Evolutionary conservation across 345 rosid species (phyloP), one percentile per base, ranked within the genome.

Genomic region (Eucalyptus cloeziana): DNA sequence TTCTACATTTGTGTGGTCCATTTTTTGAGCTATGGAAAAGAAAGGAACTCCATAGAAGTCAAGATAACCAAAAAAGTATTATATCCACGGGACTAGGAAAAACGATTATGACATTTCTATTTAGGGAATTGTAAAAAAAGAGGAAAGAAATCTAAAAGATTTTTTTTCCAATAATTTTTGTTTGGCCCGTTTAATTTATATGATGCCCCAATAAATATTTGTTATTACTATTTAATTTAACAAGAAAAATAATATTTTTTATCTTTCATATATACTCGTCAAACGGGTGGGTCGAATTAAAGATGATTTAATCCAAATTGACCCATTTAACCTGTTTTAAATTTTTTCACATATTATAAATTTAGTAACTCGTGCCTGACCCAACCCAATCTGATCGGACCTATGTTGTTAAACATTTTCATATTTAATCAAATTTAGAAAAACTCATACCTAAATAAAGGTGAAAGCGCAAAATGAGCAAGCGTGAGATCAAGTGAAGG

Each of bases 321-420:
- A 56, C 3, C 4, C 30, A 22, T 4, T 8, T 56, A 56, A 56
- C 62, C 6, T 0, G 6, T 56, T 56, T 56, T 56, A 0, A 56
- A 22, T 56, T 22, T 56, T 56, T 56, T 56, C 62, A 56, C 9
- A 1, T 6, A 24, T 1, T 22, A 22, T 24, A 56, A 56, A 56
- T 56, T 24, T 56, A 56, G 13, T 56, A 56, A 56, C 62, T 56
- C 1, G 0, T 56, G 30, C 1, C 12, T 9, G 0, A 8, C 27
- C 27, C 5, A 56, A 22, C 5, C 27, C 25, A 56, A 22, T 22
- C 12, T 54, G 0, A 56, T 0, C 12, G 0, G 0, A 22, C 30
- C 6, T 56, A 22, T 56, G 4, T 56, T 56, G 12, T 24, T 56
- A 56, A 56, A 22, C 13, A 56, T 56, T 56, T 56, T 56, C 62